phyloP scores from a whole-genome alignment of 257 asterid genomes.

The Solanum phureja region DNA sequence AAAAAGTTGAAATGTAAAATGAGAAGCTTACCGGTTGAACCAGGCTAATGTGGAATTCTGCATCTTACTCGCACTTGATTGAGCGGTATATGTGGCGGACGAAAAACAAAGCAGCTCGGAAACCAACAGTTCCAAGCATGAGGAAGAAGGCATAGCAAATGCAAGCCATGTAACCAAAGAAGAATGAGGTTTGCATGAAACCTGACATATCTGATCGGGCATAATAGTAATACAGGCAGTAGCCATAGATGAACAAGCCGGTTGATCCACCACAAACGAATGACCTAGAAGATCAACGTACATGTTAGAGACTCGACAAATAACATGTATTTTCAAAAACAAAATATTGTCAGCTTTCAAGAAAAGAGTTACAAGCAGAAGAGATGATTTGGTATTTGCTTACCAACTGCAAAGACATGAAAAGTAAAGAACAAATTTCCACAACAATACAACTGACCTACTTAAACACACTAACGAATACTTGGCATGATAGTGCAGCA shows the following conservation, averaged over 20 bases:
- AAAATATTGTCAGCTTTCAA: background rate
- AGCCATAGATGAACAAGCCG: conserved; percentile 19
- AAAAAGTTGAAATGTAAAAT: background rate
- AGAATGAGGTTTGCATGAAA: conserved; percentile 25
- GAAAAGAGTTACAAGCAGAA: background rate
- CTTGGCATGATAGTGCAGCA: background rate
- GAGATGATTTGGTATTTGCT: background rate
- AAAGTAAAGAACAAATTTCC: background rate
- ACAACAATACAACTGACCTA: background rate
- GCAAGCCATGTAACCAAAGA: conserved; percentile 27
- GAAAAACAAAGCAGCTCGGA: conserved; percentile 19
- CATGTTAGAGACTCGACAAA: background rate
- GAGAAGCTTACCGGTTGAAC: background rate
- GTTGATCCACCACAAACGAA: conserved; percentile 31
- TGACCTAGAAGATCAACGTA: background rate
- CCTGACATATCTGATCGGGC: conserved; percentile 25
- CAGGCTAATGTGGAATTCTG: background rate
- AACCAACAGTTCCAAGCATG: conserved; percentile 25
- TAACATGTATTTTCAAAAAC: background rate
- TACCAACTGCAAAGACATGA: background rate
- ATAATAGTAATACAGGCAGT: conserved; percentile 19
- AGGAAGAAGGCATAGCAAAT: conserved; percentile 24
- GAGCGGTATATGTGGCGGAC: conserved; percentile 25
- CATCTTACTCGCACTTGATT: conserved; percentile 19
- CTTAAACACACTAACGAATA: background rate